These are phyloP conservation scores for Bretschneidera sinensis DNA, from an alignment of 345 rosid genomes.

Conservation along the genomic window DNA sequence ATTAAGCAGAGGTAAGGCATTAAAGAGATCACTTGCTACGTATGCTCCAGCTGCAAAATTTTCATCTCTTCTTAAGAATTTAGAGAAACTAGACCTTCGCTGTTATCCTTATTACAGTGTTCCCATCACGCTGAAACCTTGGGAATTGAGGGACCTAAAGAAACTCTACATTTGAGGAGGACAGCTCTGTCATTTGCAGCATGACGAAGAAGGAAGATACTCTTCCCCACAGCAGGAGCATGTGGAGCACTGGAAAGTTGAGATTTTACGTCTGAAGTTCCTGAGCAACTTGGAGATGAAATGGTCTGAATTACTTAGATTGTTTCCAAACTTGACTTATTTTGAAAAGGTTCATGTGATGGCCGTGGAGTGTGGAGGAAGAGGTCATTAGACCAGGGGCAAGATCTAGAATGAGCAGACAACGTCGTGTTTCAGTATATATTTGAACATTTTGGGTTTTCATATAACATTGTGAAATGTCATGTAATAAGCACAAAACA, in stretches of 20 bases:
- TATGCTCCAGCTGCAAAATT: no score
- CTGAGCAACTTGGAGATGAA: slow-evolving; percentile 24
- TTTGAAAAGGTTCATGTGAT: slow-evolving; percentile 41
- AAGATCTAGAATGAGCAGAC: no score
- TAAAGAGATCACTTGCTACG: no score
- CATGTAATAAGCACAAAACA: no score
- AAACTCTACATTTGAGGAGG: slow-evolving; percentile 33
- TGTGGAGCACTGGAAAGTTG: no score
- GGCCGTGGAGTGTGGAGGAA: slow-evolving; percentile 28
- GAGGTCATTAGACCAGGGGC: no score
- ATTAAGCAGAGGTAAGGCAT: slow-evolving; percentile 1
- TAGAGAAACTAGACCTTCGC: slow-evolving; percentile 13
- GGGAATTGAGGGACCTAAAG: not conserved
- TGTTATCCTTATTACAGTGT: not conserved
- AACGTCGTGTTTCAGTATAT: no score
- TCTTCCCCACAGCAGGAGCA: slow-evolving; percentile 4
- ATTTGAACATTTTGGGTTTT: no score
- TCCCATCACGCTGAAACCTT: not conserved
- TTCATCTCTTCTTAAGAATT: not conserved
- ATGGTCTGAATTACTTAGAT: slow-evolving; percentile 16
- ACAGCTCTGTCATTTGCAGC: slow-evolving; percentile 10
- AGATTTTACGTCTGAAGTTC: slow-evolving; percentile 29
- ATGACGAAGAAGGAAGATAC: not conserved
- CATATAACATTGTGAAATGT: no score
- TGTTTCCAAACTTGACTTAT: slow-evolving; percentile 26